A percentile compares a stretch with the other conserved stretches of the same genome.
Conservation (phyloP, 805 yeast genomes). For the Candida michaelii region DNA sequence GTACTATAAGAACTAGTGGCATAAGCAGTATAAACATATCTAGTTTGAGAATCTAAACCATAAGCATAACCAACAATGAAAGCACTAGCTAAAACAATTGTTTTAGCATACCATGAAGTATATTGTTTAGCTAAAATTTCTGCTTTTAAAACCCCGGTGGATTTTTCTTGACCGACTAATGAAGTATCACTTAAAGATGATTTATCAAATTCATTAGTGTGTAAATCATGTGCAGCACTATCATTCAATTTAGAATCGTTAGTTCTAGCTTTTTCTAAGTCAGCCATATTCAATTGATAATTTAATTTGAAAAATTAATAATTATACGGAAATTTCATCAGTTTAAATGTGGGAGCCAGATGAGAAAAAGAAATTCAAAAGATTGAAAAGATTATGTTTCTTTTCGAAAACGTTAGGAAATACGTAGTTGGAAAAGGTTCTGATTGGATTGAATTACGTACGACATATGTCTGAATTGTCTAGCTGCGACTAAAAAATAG, state of each 20-base stretch:
- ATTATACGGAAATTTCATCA: not conserved
- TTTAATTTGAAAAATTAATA: not conserved
- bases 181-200: constrained; percentile 4
- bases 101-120: constrained; percentile 29
- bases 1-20: constrained; percentile 55
- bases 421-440: not conserved
- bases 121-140: constrained; percentile 55
- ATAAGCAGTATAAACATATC: constrained; percentile 35
- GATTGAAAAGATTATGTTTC: constrained; percentile 5
- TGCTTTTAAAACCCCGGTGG: constrained; percentile 56
- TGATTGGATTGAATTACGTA: constrained; percentile 4
- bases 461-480: not conserved
- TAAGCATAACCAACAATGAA: constrained; percentile 59
- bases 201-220: not conserved
- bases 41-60: constrained; percentile 54
- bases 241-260: not conserved
- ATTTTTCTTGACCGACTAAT: constrained; percentile 18
- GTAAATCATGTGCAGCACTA: not conserved
- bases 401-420: not conserved
- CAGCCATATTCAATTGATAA: not conserved
- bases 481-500: too few species aligned
- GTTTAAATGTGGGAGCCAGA: constrained; percentile 1
- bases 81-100: constrained; percentile 46
- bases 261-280: constrained; percentile 6
- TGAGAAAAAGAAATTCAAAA: constrained; percentile 1